A percentile compares a stretch with the other conserved stretches of the same genome.
Conservation (phyloP, 805 yeast species). For the Yamadazyma scolyti region DNA sequence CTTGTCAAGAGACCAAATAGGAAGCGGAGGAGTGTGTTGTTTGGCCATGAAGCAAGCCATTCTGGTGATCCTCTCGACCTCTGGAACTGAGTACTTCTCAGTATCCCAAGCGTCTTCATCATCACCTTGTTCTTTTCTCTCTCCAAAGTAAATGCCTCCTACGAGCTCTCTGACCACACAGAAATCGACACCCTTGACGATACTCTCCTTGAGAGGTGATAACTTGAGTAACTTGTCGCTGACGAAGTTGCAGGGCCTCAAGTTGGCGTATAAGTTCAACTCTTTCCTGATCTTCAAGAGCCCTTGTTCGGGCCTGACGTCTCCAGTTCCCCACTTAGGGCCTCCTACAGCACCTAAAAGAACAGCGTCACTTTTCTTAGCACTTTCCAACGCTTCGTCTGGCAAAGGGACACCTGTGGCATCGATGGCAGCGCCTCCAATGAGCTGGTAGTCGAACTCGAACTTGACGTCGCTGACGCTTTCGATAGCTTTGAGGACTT, state of each 20-base stretch:
- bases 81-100: constrained; percentile 86
- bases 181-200: constrained; percentile 88
- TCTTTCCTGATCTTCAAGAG: constrained; percentile 91
- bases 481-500: constrained; percentile 79
- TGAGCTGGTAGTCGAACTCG: constrained; percentile 76
- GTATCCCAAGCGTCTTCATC: constrained; percentile 80
- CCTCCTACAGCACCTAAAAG: constrained; percentile 98
- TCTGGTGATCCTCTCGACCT: constrained; percentile 92
- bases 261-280: constrained; percentile 88
- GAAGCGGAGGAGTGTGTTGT: constrained; percentile 90
- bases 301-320: constrained; percentile 97
- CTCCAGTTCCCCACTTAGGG: constrained; percentile 98
- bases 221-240: constrained; percentile 78
- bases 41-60: constrained; percentile 98
- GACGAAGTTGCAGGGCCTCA: constrained; percentile 94
- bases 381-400: constrained; percentile 75
- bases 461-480: constrained; percentile 50
- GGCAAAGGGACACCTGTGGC: constrained; percentile 93
- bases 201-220: constrained; percentile 82
- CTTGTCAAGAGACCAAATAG: constrained; percentile 94
- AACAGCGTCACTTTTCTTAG: constrained; percentile 91
- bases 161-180: constrained; percentile 93
- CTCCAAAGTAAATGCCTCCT: constrained; percentile 98
- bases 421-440: constrained; percentile 98
- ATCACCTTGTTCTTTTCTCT: constrained; percentile 88